Conservation (phyloP, 805 yeast species). For the Zygosaccharomyces bisporus region DNA sequence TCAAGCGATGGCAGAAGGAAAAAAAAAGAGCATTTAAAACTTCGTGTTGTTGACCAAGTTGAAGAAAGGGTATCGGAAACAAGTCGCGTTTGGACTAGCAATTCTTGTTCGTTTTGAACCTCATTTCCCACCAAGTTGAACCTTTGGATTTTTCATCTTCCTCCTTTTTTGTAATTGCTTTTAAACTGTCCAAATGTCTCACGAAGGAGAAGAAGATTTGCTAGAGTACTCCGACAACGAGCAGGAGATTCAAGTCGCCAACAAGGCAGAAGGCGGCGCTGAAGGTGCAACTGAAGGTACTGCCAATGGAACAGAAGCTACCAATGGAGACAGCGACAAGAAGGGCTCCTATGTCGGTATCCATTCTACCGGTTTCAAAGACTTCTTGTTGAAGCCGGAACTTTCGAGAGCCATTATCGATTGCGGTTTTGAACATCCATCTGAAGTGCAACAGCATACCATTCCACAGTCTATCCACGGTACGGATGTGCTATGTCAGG, state of each 20-base stretch:
- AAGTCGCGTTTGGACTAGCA: background rate
- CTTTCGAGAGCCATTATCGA: conserved; percentile 95
- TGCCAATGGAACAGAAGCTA: conserved; percentile 30
- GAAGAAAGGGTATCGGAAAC: conserved; percentile 3
- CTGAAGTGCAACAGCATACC: conserved; percentile 98
- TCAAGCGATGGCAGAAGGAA: background rate
- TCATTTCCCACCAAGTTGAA: background rate
- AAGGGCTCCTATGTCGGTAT: conserved; percentile 98
- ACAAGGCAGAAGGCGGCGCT: conserved; percentile 35
- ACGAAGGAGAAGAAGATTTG: conserved; percentile 98
- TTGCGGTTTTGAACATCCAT: conserved; percentile 99
- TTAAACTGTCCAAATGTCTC: conserved; percentile 53
- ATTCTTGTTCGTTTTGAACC: background rate
- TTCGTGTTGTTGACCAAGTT: conserved; percentile 6
- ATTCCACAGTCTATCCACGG: conserved; percentile 98
- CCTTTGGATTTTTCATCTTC: background rate
- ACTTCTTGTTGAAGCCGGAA: conserved; percentile 94
- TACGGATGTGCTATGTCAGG: conserved; percentile 97
- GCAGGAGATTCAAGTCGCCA: conserved; percentile 74
- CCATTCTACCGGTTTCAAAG: conserved; percentile 98
- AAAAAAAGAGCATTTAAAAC: conserved; percentile 1
- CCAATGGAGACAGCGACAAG: conserved; percentile 64
- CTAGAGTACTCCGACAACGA: conserved; percentile 98
- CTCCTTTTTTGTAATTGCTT: background rate
- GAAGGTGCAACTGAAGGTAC: conserved; percentile 27